These are phyloP conservation scores for Cyclotella sp. DNA, from an alignment of 108 stramenopile genomes.

Conservation along the genomic window DNA sequence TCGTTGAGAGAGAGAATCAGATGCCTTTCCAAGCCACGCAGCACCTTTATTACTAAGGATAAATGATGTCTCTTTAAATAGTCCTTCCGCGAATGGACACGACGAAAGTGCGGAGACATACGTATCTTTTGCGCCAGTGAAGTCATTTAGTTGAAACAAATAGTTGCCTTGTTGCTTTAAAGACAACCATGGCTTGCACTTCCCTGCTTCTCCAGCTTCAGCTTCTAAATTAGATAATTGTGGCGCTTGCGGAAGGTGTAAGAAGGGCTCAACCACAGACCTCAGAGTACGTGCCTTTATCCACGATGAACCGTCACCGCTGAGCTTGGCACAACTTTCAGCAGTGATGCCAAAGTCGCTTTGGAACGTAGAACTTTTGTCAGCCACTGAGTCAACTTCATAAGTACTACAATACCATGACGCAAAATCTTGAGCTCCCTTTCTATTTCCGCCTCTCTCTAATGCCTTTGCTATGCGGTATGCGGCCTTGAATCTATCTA, in stretches of 20 bases:
- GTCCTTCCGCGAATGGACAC: too few relatives aligned
- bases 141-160: not conserved
- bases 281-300: too few relatives aligned
- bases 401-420: constrained; percentile 4
- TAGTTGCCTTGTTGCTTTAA: not conserved
- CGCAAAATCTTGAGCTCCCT: constrained; percentile 2
- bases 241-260: too few relatives aligned
- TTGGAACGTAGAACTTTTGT: not conserved
- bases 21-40: too few relatives aligned
- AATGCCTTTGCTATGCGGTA: constrained; percentile 10
- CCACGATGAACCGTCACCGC: too few relatives aligned
- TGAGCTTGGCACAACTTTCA: not conserved
- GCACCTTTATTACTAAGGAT: too few relatives aligned
- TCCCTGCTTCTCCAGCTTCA: not conserved
- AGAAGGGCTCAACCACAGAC: too few relatives aligned
- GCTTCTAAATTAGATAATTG: not conserved
- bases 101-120: too few relatives aligned
- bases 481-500: constrained; percentile 5
- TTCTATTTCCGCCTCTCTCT: not conserved
- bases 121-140: not conserved
- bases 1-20: too few relatives aligned
- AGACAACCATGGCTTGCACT: not conserved
- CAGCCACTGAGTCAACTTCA: not conserved
- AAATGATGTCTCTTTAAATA: too few relatives aligned
- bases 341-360: not conserved